phyloP scores from a whole-genome alignment of 805 yeast genomes.

The Danielozyma ontarioensis region DNA sequence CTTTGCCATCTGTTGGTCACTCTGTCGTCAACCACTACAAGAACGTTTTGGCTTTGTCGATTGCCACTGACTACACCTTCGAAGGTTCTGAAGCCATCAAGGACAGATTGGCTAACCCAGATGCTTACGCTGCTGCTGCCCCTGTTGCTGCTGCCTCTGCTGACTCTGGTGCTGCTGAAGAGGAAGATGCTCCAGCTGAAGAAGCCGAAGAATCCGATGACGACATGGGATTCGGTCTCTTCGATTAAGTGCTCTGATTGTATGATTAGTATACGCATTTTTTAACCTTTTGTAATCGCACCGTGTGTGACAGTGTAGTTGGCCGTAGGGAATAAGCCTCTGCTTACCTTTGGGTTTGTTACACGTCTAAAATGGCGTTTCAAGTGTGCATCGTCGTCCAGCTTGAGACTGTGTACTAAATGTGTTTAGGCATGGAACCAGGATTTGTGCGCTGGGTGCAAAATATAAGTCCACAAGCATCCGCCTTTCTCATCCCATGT shows the following conservation, averaged over 20 bases:
- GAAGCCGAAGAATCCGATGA: slow-evolving; percentile 67
- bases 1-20: slow-evolving; percentile 99
- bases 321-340: neutral
- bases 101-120: slow-evolving; percentile 99
- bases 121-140: slow-evolving; percentile 99
- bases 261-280: too few relatives aligned
- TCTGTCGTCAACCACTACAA: slow-evolving; percentile 98
- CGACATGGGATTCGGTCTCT: slow-evolving; percentile 99
- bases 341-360: neutral
- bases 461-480: too few relatives aligned
- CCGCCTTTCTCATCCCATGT: too few relatives aligned
- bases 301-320: slow-evolving; percentile 1
- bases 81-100: slow-evolving; percentile 98
- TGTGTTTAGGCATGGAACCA: too few relatives aligned
- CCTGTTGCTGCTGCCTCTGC: slow-evolving; percentile 89
- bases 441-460: too few relatives aligned
- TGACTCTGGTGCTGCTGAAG: slow-evolving; percentile 54
- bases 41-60: slow-evolving; percentile 94
- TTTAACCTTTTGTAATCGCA: too few relatives aligned
- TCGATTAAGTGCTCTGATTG: slow-evolving; percentile 64
- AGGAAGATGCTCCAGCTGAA: slow-evolving; percentile 68
- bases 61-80: slow-evolving; percentile 98
- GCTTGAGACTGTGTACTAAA: too few relatives aligned
- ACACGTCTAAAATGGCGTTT: neutral
- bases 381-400: too few relatives aligned